Evolutionary conservation across 2,329 filamentous ascomycete species (phyloP), one percentile per base, ranked within the genome.

Genomic region (Ophiostoma novo-ulmi): DNA sequence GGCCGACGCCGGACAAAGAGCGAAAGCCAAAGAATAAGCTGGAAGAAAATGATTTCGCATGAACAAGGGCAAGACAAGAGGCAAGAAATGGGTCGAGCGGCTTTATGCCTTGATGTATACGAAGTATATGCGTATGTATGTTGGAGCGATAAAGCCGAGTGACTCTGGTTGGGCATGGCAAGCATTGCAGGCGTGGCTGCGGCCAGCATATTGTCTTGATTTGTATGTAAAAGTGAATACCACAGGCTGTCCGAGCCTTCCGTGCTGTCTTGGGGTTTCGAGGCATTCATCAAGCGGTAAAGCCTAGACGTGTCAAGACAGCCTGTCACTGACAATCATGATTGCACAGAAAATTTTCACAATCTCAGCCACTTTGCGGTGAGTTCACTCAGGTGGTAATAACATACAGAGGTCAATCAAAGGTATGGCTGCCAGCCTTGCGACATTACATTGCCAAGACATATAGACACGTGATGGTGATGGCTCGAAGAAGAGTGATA

Each of bases 1-100:
- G 31, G 61, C 61, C 61, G 61, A 64, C 17, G 61, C 10, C 61
- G 17, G 61, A 64, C 61, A 38, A 64, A 38, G 35, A 64, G 61
- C 61, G 14, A 64, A 20, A 36, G 61, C 61, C 26, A 64, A 36
- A 20, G 31, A 64, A 64, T 20, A 31, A 17, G 26, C 31, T 38
- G 61, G 61, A 64, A 35, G 2, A 26, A 44, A 44, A 44, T 44
- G 52, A 58, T 58, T 13, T 26, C 22, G 10, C 14, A 48, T 48
- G 44, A 5, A 48, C 44, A 39, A 39, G 38, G 38, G 38, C 38
- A 39, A 8, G 5, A 11, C 38, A 1, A 39, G 38, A 39, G 38
- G 38, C 8, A 13, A 39, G 38, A 39, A 39, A 39, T 39, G 38
- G 38, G 38, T 39, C 38, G 6, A 39, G 38, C 38, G 38, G 38